These are phyloP conservation scores for Cardamine chenopodiifolia DNA, from an alignment of 345 rosid genomes.

Conservation along the genomic window DNA sequence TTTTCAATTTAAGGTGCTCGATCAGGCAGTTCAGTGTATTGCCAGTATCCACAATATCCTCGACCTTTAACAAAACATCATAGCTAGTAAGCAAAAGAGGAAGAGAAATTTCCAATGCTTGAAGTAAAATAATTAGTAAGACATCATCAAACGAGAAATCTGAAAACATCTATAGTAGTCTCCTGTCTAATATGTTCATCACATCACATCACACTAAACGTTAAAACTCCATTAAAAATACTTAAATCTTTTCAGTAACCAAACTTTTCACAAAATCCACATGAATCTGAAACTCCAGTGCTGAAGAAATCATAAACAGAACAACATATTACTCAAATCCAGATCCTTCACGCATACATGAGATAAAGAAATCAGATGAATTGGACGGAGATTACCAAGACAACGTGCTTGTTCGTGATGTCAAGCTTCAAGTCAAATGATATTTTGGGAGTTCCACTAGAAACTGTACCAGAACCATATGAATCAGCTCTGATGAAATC, in stretches of 20 bases:
- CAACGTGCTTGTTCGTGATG: slow-evolving; percentile 61
- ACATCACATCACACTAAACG: not conserved
- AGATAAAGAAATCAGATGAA: not conserved
- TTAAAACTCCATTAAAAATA: not conserved
- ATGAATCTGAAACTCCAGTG: not conserved
- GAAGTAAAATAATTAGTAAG: not conserved
- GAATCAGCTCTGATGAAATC: slow-evolving; percentile 79
- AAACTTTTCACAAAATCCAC: not conserved
- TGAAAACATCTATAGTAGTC: not conserved
- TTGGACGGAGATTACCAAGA: slow-evolving; percentile 54
- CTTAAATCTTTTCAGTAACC: not conserved
- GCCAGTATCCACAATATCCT: slow-evolving; percentile 95
- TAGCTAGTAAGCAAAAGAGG: slow-evolving; percentile 2
- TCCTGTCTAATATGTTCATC: not conserved
- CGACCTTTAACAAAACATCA: slow-evolving; percentile 57
- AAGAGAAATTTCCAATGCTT: not conserved
- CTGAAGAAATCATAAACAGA: not conserved
- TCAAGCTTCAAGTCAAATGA: slow-evolving; percentile 77
- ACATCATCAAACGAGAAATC: not conserved
- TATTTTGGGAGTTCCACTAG: slow-evolving; percentile 59
- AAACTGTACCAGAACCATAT: slow-evolving; percentile 66
- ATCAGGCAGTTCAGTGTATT: slow-evolving; percentile 67
- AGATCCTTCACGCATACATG: not conserved
- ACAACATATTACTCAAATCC: not conserved
- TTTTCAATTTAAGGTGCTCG: slow-evolving; percentile 57